A percentile compares a stretch with the other conserved stretches of the same genome.
phyloP scores from a whole-genome alignment of 2,329 filamentous ascomycete genomes.

The Talaromyces sp. region DNA sequence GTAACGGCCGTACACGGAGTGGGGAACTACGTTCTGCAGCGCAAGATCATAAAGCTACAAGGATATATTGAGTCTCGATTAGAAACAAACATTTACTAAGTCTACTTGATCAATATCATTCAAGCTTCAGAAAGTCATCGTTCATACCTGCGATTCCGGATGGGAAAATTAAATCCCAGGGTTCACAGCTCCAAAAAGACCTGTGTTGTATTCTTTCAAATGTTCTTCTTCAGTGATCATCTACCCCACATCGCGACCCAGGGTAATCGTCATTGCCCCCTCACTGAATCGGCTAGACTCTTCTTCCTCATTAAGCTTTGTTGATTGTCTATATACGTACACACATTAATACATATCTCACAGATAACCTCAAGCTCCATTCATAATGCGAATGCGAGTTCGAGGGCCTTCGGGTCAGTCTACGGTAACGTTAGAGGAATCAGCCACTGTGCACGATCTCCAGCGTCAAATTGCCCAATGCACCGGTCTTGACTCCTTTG shows the following conservation, averaged over 20 bases:
- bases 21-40: neutral
- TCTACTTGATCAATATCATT: no score
- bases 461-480: slow-evolving; percentile 53
- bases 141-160: no score
- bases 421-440: slow-evolving; percentile 68
- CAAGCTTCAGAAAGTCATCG: no score
- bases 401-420: slow-evolving; percentile 74
- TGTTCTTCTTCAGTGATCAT: neutral
- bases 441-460: slow-evolving; percentile 56
- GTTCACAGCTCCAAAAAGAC: no score
- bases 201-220: neutral
- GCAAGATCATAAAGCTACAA: neutral
- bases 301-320: neutral
- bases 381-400: slow-evolving; percentile 72
- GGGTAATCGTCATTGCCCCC: neutral
- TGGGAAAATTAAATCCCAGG: no score
- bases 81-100: no score
- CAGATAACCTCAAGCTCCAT: neutral
- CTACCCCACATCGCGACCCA: slow-evolving; percentile 8
- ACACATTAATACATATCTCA: neutral
- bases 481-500: slow-evolving; percentile 68
- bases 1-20: slow-evolving; percentile 3
- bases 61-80: no score
- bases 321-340: neutral
- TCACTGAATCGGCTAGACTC: slow-evolving; percentile 1